Percentiles rank a stretch among this genome's conserved stretches.
Evolutionary conservation across 495 filamentous ascomycete species (phyloP).

Genomic region (Penicillium macrosclerotiorum): DNA sequence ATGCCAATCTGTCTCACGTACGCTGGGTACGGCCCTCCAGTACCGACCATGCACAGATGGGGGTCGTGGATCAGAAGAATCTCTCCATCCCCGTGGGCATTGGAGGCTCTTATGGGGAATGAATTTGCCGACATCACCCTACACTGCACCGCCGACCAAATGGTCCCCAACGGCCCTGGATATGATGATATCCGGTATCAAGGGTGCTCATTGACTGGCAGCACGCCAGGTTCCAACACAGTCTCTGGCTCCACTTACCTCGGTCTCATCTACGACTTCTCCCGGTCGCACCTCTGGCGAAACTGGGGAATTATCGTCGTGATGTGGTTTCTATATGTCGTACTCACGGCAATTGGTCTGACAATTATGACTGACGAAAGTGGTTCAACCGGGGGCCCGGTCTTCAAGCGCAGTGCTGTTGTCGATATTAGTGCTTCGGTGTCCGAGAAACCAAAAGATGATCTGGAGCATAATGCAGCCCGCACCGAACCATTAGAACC

Average conservation of each 20-base stretch:
- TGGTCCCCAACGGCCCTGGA: conserved; percentile 31
- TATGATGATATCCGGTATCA: no score
- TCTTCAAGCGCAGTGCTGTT: conserved; percentile 38
- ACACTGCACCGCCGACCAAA: conserved; percentile 40
- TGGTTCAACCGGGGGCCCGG: no score
- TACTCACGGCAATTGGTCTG: not conserved
- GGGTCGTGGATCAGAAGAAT: conserved; percentile 69
- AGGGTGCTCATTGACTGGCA: conserved; percentile 3
- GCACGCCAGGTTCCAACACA: conserved; percentile 3
- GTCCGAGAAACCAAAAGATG: no score
- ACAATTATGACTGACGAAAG: conserved; percentile 35
- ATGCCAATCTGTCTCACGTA: conserved; percentile 51
- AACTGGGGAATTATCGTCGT: conserved; percentile 11
- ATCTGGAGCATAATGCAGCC: no score
- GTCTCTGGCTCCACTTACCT: conserved; percentile 10
- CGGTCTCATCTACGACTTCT: conserved; percentile 1
- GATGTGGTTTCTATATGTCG: conserved; percentile 6
- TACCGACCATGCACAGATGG: conserved; percentile 66
- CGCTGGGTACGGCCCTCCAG: conserved; percentile 55
- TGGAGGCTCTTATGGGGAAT: conserved; percentile 61
- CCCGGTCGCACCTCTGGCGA: conserved; percentile 9
- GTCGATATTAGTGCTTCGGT: conserved; percentile 61
- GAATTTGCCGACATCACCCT: conserved; percentile 57
- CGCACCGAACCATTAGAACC: no score
- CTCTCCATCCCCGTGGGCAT: conserved; percentile 68